Base-by-base conservation (phyloP, 495 filamentous ascomycete genomes). In the Hypoxylon cercidicola region DNA sequence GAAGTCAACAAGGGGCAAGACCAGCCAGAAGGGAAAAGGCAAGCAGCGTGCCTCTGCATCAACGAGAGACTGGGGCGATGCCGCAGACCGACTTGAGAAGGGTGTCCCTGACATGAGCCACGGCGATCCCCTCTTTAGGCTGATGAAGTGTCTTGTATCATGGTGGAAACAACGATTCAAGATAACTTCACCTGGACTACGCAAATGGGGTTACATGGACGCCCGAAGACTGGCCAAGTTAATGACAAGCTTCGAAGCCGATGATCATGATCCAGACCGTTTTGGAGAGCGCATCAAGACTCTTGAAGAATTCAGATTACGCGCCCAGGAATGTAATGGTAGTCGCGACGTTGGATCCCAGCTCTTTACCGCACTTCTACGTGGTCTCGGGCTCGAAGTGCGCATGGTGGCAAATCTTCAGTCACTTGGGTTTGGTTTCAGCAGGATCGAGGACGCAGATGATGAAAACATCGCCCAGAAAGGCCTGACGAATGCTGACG, bases 111-210 rank as follows among this genome's bases (percentile, higher is more conserved):
- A 96, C 68, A 84, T 90, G 77, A 92, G 88, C 74, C 83, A 86
- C 20, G 91, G 90, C 0, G 93, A 97, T 71, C 93, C 94, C 0
- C 75, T 95, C n/a, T 79, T 95, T 23, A 77, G 87, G n/a, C 76
- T 97, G 18, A 80, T 98, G 46, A 91, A 89, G 64, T 79, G 85
- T 19, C 77, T 99, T 30, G 77, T 89, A 13, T 84, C 88, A 1
- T 97, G 90, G 82, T 99, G 95, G 95, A 93, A 87, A 73, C 90
- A 90, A 67, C 84, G 89, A 37, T 99, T 96, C 73, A 82, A 78
- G 5, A 83, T 96, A 48, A 90, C 87, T 3, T 84, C 88, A 0
- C 93, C 93, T 1, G 90, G 90, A 0, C 68, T 98, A n/a, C 84
- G 93, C 7, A 99, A 97, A 75, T 82, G 87, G 68, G 95, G 95